Conservation (phyloP, 1,284 basidiomycete species). For the Termitomyces sp. region DNA sequence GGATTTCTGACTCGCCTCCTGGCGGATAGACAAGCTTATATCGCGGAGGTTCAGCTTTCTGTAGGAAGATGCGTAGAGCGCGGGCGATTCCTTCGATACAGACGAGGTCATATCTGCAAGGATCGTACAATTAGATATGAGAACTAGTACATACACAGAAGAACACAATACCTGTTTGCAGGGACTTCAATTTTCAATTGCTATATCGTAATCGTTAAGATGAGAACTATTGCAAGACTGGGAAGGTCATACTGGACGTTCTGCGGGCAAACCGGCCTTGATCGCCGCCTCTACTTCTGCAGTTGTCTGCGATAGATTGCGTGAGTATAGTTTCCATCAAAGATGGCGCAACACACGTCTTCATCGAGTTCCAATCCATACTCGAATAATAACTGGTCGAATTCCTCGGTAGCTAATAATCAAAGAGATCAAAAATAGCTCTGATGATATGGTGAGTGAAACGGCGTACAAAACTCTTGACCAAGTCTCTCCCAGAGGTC, state of each 20-base stretch:
- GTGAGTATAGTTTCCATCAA: background rate
- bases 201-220: slow-evolving; percentile 30
- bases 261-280: slow-evolving; percentile 78
- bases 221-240: background rate
- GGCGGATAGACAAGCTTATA: slow-evolving; percentile 71
- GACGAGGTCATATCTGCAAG: slow-evolving; percentile 87
- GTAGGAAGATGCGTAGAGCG: slow-evolving; percentile 83
- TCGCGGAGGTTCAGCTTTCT: slow-evolving; percentile 61
- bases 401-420: slow-evolving; percentile 79
- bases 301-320: slow-evolving; percentile 61
- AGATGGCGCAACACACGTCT: slow-evolving; percentile 61
- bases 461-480: slow-evolving; percentile 70
- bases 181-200: slow-evolving; percentile 99
- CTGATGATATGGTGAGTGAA: slow-evolving; percentile 5
- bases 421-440: slow-evolving; percentile 19
- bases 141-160: background rate
- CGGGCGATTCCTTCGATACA: slow-evolving; percentile 96
- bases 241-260: slow-evolving; percentile 61
- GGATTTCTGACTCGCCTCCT: slow-evolving; percentile 58
- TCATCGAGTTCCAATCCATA: slow-evolving; percentile 98
- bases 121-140: background rate
- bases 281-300: slow-evolving; percentile 78
- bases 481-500: slow-evolving; percentile 90
- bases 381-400: slow-evolving; percentile 95
- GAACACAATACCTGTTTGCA: slow-evolving; percentile 70